phyloP scores from a whole-genome alignment of 2,329 filamentous ascomycete species.

The Exophiala phaeomuriformis region DNA sequence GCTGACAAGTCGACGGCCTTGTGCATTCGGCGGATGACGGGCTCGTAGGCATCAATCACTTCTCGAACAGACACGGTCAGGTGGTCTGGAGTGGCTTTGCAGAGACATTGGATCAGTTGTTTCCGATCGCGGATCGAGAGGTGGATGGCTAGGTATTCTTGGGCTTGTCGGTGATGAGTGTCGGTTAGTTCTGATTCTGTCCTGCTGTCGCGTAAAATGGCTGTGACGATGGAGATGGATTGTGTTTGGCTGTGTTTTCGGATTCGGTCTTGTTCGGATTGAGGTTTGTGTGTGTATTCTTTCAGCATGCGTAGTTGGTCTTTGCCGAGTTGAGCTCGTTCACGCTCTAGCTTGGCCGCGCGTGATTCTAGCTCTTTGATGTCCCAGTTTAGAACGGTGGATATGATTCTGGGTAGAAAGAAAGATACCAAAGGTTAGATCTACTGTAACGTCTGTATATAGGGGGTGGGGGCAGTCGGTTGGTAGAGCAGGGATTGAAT shows the following conservation, averaged over 20 bases:
- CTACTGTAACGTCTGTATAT: too few relatives aligned
- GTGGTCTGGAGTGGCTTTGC: slow-evolving; percentile 61
- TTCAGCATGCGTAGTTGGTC: slow-evolving; percentile 56
- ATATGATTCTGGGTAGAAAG: slow-evolving; percentile 54
- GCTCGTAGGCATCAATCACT: slow-evolving; percentile 61
- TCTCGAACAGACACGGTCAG: slow-evolving; percentile 63
- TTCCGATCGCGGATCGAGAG: slow-evolving; percentile 68
- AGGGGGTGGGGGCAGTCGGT: too few relatives aligned
- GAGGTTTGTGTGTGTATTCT: slow-evolving; percentile 47
- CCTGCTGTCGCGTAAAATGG: slow-evolving; percentile 50
- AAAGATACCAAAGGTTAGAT: too few relatives aligned
- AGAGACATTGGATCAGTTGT: slow-evolving; percentile 59
- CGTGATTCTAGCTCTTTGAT: slow-evolving; percentile 61
- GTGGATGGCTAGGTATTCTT: slow-evolving; percentile 64
- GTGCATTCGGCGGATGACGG: slow-evolving; percentile 65
- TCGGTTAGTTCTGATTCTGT: slow-evolving; percentile 44
- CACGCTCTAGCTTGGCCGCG: slow-evolving; percentile 57
- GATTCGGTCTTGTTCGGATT: slow-evolving; percentile 52
- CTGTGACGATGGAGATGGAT: slow-evolving; percentile 56
- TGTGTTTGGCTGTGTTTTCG: slow-evolving; percentile 49
- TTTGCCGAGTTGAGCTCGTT: slow-evolving; percentile 52
- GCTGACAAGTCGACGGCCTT: slow-evolving; percentile 63
- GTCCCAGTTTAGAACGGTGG: slow-evolving; percentile 66
- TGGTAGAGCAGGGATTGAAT: background rate
- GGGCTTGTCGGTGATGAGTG: slow-evolving; percentile 55